These are phyloP conservation scores for Mycosarcoma mackinlayi DNA, from an alignment of 1,284 basidiomycete species.

Conservation along the genomic window DNA sequence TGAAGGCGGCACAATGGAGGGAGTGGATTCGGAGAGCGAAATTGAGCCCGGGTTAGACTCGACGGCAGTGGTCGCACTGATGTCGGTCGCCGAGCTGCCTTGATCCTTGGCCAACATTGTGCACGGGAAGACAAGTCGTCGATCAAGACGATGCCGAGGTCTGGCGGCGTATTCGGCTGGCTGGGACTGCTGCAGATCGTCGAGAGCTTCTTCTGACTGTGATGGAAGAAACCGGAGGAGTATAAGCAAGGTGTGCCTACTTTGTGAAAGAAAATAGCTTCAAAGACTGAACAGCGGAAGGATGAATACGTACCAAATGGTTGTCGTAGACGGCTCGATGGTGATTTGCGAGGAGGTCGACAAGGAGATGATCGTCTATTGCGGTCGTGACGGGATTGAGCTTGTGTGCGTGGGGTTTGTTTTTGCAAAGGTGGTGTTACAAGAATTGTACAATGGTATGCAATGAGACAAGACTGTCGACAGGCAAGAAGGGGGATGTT, in stretches of 20 bases:
- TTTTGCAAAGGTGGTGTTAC: constrained; percentile 49
- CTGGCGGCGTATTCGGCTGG: too few species aligned
- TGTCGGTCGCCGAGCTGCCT: constrained; percentile 10
- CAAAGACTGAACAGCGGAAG: not conserved
- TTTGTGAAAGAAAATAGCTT: not conserved
- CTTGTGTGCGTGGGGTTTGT: constrained; percentile 14
- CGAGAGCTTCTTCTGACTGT: too few species aligned
- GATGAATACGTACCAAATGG: not conserved
- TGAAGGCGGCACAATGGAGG: constrained; percentile 30
- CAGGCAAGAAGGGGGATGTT: not conserved
- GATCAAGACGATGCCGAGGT: too few species aligned
- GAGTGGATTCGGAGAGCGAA: constrained; percentile 47
- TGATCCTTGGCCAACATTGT: constrained; percentile 25
- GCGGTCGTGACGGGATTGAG: constrained; percentile 7
- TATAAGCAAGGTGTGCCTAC: not conserved
- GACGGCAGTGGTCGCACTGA: constrained; percentile 8
- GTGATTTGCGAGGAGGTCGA: not conserved
- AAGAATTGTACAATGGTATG: constrained; percentile 50
- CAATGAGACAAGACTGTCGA: constrained; percentile 36
- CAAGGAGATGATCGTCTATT: constrained; percentile 18
- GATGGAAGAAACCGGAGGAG: not conserved
- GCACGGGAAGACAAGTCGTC: too few species aligned
- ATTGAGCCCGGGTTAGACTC: constrained; percentile 36
- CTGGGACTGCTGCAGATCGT: too few species aligned
- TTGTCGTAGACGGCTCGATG: not conserved